Base-by-base conservation (phyloP, 768 basidiomycete species). In the Tylopilus rubrobrunneus region DNA sequence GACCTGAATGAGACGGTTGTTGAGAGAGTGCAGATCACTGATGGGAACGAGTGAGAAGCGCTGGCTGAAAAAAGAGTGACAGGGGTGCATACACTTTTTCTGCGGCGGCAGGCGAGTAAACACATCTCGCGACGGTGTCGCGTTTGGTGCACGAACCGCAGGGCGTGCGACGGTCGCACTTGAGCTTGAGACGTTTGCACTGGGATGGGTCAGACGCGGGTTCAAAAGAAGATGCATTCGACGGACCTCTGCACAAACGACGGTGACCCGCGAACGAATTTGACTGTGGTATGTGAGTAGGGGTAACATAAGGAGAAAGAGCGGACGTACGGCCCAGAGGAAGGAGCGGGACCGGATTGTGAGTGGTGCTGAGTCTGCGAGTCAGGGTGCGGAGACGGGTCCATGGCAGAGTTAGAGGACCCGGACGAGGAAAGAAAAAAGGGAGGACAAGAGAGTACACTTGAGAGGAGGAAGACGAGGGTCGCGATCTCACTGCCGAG, bases 121-220 rank as follows among this genome's bases (percentile, higher is more conserved):
- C 76, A 61, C 89, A 91, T 60, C 86, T 76, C 4, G 74, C 72
- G 11, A 86, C 79, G 0, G 87, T 89, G 63, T 89, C 86, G 56
- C 89, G 85, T 65, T 92, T 92, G 17, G 82, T 78, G 60, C 91
- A 92, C 27, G 84, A 85, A 1, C 82, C 82, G 59, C 90, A 92
- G 0, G 90, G 90, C 3, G 77, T 82, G 21, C 85, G 80, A 37
- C 90, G 75, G 71, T 92, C 90, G 65, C 90, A 93, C 73, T 86
- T 90, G 49, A 92, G 78, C 62, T 93, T 93, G 49, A 92, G 77
- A 5, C 90, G 87, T 68, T 92, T 92, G 75, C 90, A 93, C 87
- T 92, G 65, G 3, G 7, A 1, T 40, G 47, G 36, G 37, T 66
- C 3, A 61, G 45, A 17, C 1, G 2, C 53, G 49, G 27, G 51